phyloP scores from a whole-genome alignment of 441 rosid species.

The Lepidium campestre region DNA sequence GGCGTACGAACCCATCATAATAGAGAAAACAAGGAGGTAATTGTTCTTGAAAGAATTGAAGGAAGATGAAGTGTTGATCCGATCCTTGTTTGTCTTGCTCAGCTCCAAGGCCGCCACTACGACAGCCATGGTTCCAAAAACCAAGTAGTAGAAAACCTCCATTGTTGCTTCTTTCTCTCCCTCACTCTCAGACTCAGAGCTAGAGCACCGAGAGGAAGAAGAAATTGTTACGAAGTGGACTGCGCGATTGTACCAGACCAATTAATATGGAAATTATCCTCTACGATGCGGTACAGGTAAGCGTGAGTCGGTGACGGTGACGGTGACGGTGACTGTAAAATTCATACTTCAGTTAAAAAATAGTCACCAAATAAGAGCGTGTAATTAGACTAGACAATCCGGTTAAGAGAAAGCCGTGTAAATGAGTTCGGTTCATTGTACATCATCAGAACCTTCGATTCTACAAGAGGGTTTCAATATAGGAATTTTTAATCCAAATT shows the following conservation, averaged over 20 bases:
- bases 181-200: neutral
- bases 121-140: constrained; percentile 55
- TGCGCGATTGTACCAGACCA: constrained; percentile 10
- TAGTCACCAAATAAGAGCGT: too few relatives aligned
- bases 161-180: constrained; percentile 25
- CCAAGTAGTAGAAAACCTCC: constrained; percentile 61
- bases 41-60: constrained; percentile 72
- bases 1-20: constrained; percentile 69
- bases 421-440: too few relatives aligned
- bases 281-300: constrained; percentile 3
- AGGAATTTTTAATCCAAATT: neutral
- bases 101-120: constrained; percentile 57
- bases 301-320: neutral
- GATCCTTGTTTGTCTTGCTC: constrained; percentile 60
- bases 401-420: too few relatives aligned
- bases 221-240: constrained; percentile 2
- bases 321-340: too few relatives aligned
- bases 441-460: too few relatives aligned
- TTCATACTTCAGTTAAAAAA: neutral
- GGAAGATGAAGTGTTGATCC: constrained; percentile 52
- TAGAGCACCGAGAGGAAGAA: neutral
- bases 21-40: constrained; percentile 70
- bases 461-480: neutral
- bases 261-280: neutral
- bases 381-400: too few relatives aligned